A percentile compares a stretch with the other conserved stretches of the same genome.
Conservation (phyloP, 805 yeast species). For the Sungouiozyma intestinalis region DNA sequence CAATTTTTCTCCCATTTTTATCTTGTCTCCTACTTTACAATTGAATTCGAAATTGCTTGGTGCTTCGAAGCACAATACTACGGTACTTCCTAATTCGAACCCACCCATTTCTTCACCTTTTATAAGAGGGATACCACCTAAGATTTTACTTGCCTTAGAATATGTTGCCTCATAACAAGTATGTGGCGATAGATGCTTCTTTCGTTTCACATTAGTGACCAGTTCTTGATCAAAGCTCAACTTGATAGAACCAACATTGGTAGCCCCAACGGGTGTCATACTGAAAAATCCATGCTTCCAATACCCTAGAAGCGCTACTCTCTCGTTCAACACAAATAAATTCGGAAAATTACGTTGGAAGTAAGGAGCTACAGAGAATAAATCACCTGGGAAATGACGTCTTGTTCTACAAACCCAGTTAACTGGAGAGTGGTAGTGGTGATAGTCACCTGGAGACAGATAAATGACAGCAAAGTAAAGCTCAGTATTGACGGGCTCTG, state of each 20-base stretch:
- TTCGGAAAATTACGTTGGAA: conserved; percentile 83
- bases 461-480: conserved; percentile 85
- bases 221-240: conserved; percentile 86
- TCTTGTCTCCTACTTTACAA: conserved; percentile 61
- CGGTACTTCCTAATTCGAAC: conserved; percentile 89
- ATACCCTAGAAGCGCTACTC: conserved; percentile 89
- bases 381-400: conserved; percentile 92
- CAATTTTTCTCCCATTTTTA: conserved; percentile 74
- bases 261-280: conserved; percentile 99
- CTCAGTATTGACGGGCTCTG: conserved; percentile 38
- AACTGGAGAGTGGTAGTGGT: conserved; percentile 90
- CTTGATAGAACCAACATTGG: conserved; percentile 92
- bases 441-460: conserved; percentile 97
- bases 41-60: conserved; percentile 69
- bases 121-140: conserved; percentile 79
- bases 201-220: conserved; percentile 61
- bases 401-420: conserved; percentile 92
- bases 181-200: conserved; percentile 44
- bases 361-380: conserved; percentile 92
- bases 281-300: conserved; percentile 97
- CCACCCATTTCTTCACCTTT: conserved; percentile 98
- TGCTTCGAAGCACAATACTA: conserved; percentile 95
- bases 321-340: conserved; percentile 81
- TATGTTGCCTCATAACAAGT: conserved; percentile 94
- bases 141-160: conserved; percentile 57